These are phyloP conservation scores for Septoria linicola DNA, from an alignment of 2,329 filamentous ascomycete species.

Conservation along the genomic window DNA sequence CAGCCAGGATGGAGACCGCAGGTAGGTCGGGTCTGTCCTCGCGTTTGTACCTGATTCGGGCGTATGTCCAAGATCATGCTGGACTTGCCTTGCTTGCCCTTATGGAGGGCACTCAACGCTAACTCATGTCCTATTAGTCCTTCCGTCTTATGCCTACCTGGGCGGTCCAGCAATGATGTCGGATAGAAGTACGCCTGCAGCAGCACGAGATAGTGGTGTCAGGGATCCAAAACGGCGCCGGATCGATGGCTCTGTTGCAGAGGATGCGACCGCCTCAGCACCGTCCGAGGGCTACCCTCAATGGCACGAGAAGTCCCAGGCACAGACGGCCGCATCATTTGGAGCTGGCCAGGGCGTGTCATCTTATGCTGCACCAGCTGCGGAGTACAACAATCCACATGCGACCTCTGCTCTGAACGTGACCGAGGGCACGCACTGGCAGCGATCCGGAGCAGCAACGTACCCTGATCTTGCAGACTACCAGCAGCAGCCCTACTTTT, in stretches of 20 bases:
- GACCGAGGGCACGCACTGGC: slow-evolving; percentile 20
- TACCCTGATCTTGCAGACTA: slow-evolving; percentile 31
- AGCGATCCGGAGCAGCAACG: slow-evolving; percentile 19
- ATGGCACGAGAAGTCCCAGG: slow-evolving; percentile 11
- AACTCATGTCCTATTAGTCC: slow-evolving; percentile 11
- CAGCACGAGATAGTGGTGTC: neutral
- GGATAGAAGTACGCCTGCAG: neutral
- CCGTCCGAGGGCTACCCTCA: slow-evolving; percentile 5
- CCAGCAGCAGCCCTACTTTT: slow-evolving; percentile 35
- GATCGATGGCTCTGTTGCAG: slow-evolving; percentile 8
- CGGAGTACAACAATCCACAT: slow-evolving; percentile 10
- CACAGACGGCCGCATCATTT: neutral
- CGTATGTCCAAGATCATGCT: slow-evolving; percentile 2
- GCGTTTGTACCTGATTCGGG: neutral
- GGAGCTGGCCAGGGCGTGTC: slow-evolving; percentile 3
- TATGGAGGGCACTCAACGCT: slow-evolving; percentile 3
- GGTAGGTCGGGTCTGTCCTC: slow-evolving; percentile 8
- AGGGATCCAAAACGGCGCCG: slow-evolving; percentile 15
- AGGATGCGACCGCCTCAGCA: slow-evolving; percentile 2
- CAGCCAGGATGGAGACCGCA: slow-evolving; percentile 15
- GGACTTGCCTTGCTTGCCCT: slow-evolving; percentile 2
- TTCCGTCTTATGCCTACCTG: slow-evolving; percentile 7
- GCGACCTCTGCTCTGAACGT: slow-evolving; percentile 13
- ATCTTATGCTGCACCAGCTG: slow-evolving; percentile 7
- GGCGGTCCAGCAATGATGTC: slow-evolving; percentile 16